phyloP scores from a whole-genome alignment of 306 rosid genomes.

The Alnus glutinosa region DNA sequence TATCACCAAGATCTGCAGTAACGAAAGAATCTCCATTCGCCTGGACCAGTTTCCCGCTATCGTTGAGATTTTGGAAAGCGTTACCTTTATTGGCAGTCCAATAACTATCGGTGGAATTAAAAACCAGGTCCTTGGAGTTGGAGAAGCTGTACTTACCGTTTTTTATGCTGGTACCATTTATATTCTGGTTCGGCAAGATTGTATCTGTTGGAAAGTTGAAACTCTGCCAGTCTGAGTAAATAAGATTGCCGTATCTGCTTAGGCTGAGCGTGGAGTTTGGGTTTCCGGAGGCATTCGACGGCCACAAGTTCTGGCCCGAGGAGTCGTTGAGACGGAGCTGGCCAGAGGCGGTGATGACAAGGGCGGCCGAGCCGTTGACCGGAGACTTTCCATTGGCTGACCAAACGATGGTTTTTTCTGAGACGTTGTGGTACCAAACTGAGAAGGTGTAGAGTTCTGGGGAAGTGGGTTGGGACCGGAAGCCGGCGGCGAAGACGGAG shows the following conservation, averaged over 20 bases:
- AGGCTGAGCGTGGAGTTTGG: constrained; percentile 42
- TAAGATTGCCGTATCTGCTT: constrained; percentile 39
- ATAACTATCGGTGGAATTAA: constrained; percentile 34
- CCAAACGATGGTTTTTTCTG: constrained; percentile 46
- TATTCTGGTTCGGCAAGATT: constrained; percentile 51
- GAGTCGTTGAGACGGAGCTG: constrained; percentile 37
- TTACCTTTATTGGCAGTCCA: background rate
- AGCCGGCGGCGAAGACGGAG: constrained; percentile 63
- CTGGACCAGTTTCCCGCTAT: constrained; percentile 39
- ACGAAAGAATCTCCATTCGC: constrained; percentile 19
- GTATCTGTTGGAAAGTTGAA: constrained; percentile 63
- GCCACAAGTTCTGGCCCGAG: constrained; percentile 28
- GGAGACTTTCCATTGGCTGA: constrained; percentile 4
- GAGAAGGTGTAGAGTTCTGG: constrained; percentile 53
- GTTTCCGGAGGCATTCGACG: background rate
- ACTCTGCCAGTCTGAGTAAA: constrained; percentile 53
- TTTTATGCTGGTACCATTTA: constrained; percentile 30
- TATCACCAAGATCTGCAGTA: constrained; percentile 50
- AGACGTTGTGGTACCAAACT: constrained; percentile 45
- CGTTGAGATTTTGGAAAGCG: constrained; percentile 27
- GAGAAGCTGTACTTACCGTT: constrained; percentile 46
- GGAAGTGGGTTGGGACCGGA: constrained; percentile 27
- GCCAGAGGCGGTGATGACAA: constrained; percentile 43
- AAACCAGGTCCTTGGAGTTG: constrained; percentile 16
- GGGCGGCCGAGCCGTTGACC: constrained; percentile 25